Percentiles rank a stretch among this genome's conserved stretches.
phyloP scores from a whole-genome alignment of 352 stramenopile genomes.

The Phytophthora sansomeana region DNA sequence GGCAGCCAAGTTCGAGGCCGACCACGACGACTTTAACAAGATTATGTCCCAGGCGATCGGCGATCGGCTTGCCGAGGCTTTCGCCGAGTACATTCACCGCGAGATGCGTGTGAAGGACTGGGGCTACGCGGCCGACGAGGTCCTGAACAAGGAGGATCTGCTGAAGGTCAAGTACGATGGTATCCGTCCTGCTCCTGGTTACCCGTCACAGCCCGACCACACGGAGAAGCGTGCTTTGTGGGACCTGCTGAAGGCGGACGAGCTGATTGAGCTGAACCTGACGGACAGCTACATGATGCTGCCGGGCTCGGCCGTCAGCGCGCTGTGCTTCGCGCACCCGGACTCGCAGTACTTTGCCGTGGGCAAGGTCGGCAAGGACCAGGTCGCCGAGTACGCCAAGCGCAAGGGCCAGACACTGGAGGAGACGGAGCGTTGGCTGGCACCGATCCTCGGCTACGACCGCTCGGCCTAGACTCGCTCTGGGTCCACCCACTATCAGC shows the following conservation, averaged over 20 bases:
- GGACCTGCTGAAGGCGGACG: constrained; percentile 94
- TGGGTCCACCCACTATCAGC: neutral
- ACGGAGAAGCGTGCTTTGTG: constrained; percentile 98
- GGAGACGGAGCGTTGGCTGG: constrained; percentile 95
- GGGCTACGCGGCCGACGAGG: constrained; percentile 95
- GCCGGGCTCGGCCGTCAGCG: constrained; percentile 93
- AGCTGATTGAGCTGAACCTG: constrained; percentile 93
- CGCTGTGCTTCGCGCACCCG: constrained; percentile 96
- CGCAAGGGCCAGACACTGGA: constrained; percentile 93
- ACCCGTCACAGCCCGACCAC: constrained; percentile 98
- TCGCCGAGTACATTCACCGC: constrained; percentile 97
- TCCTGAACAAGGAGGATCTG: constrained; percentile 92
- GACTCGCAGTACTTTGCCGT: constrained; percentile 98
- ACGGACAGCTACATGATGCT: constrained; percentile 98
- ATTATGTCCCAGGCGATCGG: constrained; percentile 96
- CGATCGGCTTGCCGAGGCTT: constrained; percentile 86
- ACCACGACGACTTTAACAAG: constrained; percentile 98
- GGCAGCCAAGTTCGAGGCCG: constrained; percentile 92
- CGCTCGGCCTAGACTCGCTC: constrained; percentile 37
- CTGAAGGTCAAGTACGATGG: constrained; percentile 99
- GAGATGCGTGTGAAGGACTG: constrained; percentile 96
- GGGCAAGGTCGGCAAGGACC: constrained; percentile 97
- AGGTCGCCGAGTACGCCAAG: constrained; percentile 94
- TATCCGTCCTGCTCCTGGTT: constrained; percentile 97
- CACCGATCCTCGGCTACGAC: constrained; percentile 97